Conservation (phyloP, 2,329 filamentous ascomycete species). For the Clathrospora elynae region DNA sequence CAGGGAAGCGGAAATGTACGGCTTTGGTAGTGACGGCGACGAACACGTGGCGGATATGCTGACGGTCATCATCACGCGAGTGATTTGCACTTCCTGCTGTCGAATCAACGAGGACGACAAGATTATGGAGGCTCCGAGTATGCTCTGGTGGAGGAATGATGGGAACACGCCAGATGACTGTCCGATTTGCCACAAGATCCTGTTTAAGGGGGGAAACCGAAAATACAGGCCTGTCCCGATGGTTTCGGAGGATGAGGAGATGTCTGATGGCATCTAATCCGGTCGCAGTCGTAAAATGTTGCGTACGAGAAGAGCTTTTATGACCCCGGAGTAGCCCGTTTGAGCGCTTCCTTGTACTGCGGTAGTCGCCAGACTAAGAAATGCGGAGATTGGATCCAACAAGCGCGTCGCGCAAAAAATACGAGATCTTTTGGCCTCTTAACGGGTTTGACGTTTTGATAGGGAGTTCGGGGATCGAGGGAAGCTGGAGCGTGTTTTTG, state of each 20-base stretch:
- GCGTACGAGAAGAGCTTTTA: too few species aligned
- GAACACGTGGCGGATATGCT: neutral
- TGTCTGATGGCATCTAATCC: too few species aligned
- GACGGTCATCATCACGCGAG: neutral
- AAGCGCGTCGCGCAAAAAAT: too few species aligned
- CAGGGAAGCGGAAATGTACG: neutral
- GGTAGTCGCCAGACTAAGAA: too few species aligned
- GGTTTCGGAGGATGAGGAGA: neutral
- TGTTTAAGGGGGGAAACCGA: slow-evolving; percentile 8
- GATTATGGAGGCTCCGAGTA: neutral
- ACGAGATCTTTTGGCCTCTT: too few species aligned
- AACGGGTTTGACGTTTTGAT: too few species aligned
- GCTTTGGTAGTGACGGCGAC: neutral
- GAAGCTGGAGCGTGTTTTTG: too few species aligned
- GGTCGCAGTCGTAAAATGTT: too few species aligned
- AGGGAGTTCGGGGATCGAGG: too few species aligned
- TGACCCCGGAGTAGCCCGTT: too few species aligned
- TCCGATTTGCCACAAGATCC: slow-evolving; percentile 18
- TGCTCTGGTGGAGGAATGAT: slow-evolving; percentile 12
- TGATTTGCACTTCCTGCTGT: neutral
- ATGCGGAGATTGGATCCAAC: too few species aligned
- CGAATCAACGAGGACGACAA: neutral
- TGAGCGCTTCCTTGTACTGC: too few species aligned
- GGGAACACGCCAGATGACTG: slow-evolving; percentile 13
- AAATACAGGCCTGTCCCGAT: neutral